phyloP scores from a whole-genome alignment of 129 eudicot genomes.

The Silybum marianum region DNA sequence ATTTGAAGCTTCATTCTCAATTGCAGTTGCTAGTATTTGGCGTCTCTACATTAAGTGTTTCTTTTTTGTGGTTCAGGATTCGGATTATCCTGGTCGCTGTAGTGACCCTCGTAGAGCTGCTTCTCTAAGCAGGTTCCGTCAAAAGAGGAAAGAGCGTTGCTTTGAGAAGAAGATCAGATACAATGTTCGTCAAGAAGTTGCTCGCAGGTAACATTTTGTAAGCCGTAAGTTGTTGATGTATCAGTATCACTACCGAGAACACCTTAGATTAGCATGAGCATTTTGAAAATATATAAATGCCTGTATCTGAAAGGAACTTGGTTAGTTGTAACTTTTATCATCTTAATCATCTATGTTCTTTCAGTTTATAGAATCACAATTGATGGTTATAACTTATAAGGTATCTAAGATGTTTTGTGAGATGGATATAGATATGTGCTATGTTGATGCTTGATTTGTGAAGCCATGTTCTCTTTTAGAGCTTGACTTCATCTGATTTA shows the following conservation, averaged over 20 bases:
- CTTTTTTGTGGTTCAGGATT: conserved; percentile 34
- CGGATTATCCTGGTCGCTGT: conserved; percentile 37
- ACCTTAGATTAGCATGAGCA: background rate
- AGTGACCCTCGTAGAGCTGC: conserved; percentile 71
- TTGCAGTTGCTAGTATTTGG: conserved; percentile 2
- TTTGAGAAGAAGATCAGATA: conserved; percentile 80
- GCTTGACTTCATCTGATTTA: background rate
- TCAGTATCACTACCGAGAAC: background rate
- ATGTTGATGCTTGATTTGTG: background rate
- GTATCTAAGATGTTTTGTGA: background rate
- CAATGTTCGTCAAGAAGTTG: conserved; percentile 76
- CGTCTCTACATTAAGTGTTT: background rate
- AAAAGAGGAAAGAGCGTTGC: conserved; percentile 70
- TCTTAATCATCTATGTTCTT: background rate
- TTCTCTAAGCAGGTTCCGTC: conserved; percentile 56
- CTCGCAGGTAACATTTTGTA: conserved; percentile 48
- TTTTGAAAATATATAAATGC: background rate
- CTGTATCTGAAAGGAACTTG: background rate
- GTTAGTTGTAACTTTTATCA: background rate
- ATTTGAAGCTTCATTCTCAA: background rate
- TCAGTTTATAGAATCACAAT: background rate
- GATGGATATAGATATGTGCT: background rate
- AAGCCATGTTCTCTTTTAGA: background rate
- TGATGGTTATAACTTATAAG: background rate
- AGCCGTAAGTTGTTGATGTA: background rate